Conservation (phyloP, 306 rosid species). For the Trifolium pratense region DNA sequence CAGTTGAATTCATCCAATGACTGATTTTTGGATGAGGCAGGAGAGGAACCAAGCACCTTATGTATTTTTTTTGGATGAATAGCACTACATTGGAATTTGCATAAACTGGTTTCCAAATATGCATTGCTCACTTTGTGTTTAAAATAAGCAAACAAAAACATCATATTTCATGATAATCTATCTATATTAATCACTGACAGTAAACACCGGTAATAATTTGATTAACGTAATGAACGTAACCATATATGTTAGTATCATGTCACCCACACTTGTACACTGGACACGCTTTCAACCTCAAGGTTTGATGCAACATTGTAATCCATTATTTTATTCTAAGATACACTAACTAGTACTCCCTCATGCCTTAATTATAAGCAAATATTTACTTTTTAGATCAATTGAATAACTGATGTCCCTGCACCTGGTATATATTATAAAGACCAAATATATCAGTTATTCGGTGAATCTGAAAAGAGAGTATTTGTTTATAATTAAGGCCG, state of each 20-base stretch:
- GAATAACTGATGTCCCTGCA: too few species aligned
- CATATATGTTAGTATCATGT: too few species aligned
- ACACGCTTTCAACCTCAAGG: not conserved
- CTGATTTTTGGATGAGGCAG: not conserved
- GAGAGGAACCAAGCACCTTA: not conserved
- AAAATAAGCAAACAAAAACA: not conserved
- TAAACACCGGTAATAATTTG: not conserved
- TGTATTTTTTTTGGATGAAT: not conserved
- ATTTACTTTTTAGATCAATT: too few species aligned
- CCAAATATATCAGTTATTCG: too few species aligned
- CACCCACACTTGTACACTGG: too few species aligned
- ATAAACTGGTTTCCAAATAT: not conserved
- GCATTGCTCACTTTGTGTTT: too few species aligned
- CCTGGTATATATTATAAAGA: too few species aligned
- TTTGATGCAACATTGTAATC: not conserved
- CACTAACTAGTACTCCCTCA: too few species aligned
- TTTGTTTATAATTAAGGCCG: too few species aligned
- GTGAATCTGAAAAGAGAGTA: too few species aligned
- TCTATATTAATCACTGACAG: not conserved
- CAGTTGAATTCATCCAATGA: not conserved
- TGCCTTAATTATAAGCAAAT: too few species aligned
- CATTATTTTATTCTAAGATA: not conserved
- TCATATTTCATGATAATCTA: not conserved
- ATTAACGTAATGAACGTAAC: too few species aligned
- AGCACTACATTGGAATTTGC: not conserved